These are phyloP conservation scores for Globisporangium viniferum DNA, from an alignment of 352 stramenopile genomes.

Conservation along the genomic window DNA sequence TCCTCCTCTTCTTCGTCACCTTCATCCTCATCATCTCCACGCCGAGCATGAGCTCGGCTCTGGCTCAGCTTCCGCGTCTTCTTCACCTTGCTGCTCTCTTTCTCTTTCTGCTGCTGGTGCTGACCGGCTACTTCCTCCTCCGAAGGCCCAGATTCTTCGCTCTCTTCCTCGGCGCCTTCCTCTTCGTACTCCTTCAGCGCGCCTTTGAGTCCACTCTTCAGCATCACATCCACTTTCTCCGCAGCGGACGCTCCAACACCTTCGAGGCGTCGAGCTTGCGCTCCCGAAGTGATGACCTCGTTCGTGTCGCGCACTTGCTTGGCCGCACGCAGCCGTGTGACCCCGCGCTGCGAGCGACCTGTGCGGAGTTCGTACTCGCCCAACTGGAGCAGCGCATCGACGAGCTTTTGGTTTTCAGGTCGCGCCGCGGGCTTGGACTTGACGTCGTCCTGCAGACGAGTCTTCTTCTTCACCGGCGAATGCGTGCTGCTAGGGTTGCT, in stretches of 20 bases:
- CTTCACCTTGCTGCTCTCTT: background rate
- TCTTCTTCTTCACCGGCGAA: constrained; percentile 34
- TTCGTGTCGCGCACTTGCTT: constrained; percentile 43
- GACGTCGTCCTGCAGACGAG: constrained; percentile 41
- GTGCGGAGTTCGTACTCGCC: constrained; percentile 52
- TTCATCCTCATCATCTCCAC: background rate
- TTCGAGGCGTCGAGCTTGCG: constrained; percentile 50
- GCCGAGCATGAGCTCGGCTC: background rate
- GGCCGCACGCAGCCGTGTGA: constrained; percentile 55
- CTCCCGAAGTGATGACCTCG: constrained; percentile 51
- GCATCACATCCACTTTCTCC: constrained; percentile 56
- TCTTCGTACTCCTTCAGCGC: constrained; percentile 52
- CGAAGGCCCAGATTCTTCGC: background rate
- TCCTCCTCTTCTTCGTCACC: constrained; percentile 18
- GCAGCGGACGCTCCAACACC: constrained; percentile 43
- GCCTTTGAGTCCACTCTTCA: constrained; percentile 43
- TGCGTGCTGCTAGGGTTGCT: constrained; percentile 7
- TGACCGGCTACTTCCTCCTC: background rate
- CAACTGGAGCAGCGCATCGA: constrained; percentile 55
- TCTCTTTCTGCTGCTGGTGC: background rate
- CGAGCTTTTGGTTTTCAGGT: constrained; percentile 54
- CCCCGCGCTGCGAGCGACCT: constrained; percentile 45
- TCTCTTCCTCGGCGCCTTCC: constrained; percentile 18
- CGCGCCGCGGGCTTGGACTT: constrained; percentile 27
- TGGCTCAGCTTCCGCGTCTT: background rate